These are phyloP conservation scores for Sporothrix curviconia DNA, from an alignment of 2,329 filamentous ascomycete species.

Conservation along the genomic window DNA sequence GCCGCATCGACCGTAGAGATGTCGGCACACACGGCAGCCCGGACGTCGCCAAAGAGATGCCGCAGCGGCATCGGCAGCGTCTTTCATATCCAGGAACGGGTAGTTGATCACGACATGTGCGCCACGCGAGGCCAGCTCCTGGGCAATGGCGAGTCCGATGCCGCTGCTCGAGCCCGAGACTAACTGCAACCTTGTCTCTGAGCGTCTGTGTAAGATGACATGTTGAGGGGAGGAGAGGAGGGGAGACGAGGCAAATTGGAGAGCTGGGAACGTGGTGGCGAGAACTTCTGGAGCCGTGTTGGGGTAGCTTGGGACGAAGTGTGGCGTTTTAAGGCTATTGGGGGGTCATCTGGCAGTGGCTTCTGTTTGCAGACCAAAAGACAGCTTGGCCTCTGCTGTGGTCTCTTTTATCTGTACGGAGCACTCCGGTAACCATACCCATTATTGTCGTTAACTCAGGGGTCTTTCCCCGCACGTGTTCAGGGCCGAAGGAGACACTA, in stretches of 20 bases:
- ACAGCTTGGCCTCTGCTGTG: neutral
- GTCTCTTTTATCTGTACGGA: neutral
- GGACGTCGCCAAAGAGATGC: conserved; percentile 24
- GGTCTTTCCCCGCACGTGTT: neutral
- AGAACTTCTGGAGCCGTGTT: neutral
- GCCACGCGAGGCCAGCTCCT: conserved; percentile 38
- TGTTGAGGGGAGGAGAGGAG: neutral
- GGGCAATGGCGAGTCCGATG: conserved; percentile 39
- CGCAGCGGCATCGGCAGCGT: conserved; percentile 27
- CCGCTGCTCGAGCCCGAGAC: conserved; percentile 39
- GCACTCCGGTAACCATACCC: neutral
- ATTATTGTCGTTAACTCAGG: neutral
- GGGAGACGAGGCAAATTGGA: neutral
- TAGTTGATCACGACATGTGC: conserved; percentile 45
- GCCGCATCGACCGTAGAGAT: conserved; percentile 33
- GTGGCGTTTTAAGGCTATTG: no score
- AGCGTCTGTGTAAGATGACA: conserved; percentile 12
- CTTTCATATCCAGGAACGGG: conserved; percentile 27
- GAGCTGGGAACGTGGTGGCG: neutral
- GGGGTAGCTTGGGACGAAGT: no score
- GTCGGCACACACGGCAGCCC: conserved; percentile 37
- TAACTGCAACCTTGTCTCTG: conserved; percentile 44
- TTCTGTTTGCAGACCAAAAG: neutral
- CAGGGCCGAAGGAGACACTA: neutral
- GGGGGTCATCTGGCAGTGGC: no score